These are phyloP conservation scores for Fermentozyma sake DNA, from an alignment of 1,139 yeast genomes.

Conservation along the genomic window DNA sequence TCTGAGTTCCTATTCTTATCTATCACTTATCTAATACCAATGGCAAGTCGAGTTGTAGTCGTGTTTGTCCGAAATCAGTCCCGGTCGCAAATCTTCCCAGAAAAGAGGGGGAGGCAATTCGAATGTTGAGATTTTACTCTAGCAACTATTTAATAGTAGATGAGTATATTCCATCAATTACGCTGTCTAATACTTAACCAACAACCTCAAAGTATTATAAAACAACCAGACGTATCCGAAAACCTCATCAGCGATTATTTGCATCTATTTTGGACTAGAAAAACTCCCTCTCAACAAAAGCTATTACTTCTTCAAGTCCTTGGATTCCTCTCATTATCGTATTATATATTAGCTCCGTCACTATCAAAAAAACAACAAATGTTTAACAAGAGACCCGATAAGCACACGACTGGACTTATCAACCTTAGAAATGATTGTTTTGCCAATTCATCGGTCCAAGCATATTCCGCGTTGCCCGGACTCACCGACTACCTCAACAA, in stretches of 20 bases:
- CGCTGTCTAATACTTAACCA: slow-evolving; percentile 2
- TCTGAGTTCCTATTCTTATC: too few relatives aligned
- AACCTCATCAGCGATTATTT: slow-evolving; percentile 1
- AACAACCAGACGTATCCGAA: not conserved
- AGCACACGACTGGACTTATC: slow-evolving; percentile 74
- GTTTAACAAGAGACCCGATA: slow-evolving; percentile 62
- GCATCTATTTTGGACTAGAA: too few relatives aligned
- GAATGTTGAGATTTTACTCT: too few relatives aligned
- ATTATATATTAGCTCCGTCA: slow-evolving; percentile 26
- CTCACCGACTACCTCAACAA: slow-evolving; percentile 59
- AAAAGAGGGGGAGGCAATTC: too few relatives aligned
- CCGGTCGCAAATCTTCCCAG: too few relatives aligned
- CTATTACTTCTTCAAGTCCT: too few relatives aligned
- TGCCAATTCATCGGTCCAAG: slow-evolving; percentile 88
- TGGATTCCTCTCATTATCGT: not conserved
- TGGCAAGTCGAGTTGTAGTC: too few relatives aligned
- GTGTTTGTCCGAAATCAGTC: too few relatives aligned
- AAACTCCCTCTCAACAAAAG: too few relatives aligned
- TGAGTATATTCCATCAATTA: slow-evolving; percentile 3
- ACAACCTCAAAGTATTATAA: too few relatives aligned
- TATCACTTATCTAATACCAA: too few relatives aligned
- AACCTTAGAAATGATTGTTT: slow-evolving; percentile 87
- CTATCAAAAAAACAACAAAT: slow-evolving; percentile 15
- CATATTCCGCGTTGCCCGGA: slow-evolving; percentile 66
- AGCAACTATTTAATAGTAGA: too few relatives aligned